phyloP scores from a whole-genome alignment of 2,329 filamentous ascomycete genomes.

The Pseudogymnoascus sp. region DNA sequence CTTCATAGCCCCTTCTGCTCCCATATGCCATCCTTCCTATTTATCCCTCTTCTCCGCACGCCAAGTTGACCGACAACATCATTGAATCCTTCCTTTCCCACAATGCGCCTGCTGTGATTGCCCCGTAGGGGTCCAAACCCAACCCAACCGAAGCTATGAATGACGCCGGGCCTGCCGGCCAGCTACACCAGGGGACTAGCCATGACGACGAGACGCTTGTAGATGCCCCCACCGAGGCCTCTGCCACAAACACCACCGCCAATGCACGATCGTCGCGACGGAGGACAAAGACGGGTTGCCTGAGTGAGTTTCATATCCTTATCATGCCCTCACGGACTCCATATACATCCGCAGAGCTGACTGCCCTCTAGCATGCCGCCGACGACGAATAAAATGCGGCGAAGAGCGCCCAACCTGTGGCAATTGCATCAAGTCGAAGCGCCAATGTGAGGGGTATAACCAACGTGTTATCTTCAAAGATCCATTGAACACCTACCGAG shows the following conservation, averaged over 20 bases:
- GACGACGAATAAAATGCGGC: conserved; percentile 93
- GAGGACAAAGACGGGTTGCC: conserved; percentile 85
- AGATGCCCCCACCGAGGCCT: not conserved
- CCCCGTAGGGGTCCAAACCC: conserved; percentile 1
- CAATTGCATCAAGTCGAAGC: conserved; percentile 82
- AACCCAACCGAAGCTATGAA: not conserved
- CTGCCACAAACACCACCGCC: conserved; percentile 32
- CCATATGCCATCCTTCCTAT: not conserved
- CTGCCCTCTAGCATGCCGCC: conserved; percentile 65
- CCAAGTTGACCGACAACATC: not conserved
- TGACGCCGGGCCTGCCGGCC: not conserved
- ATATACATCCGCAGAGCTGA: not conserved
- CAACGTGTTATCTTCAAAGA: conserved; percentile 76
- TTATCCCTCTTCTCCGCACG: not conserved
- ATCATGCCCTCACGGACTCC: not conserved
- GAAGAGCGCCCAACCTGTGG: conserved; percentile 76
- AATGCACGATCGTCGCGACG: conserved; percentile 32
- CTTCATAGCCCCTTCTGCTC: not conserved
- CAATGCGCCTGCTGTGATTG: conserved; percentile 1
- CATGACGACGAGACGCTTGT: not conserved
- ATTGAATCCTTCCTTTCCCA: not conserved
- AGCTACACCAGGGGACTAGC: not conserved
- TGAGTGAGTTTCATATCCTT: conserved; percentile 54
- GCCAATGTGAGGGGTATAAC: conserved; percentile 76
- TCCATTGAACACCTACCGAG: conserved; percentile 53